Evolutionary conservation across 805 yeast genomes (phyloP).

Genomic region (Cyberlindnera euphorbiae): DNA sequence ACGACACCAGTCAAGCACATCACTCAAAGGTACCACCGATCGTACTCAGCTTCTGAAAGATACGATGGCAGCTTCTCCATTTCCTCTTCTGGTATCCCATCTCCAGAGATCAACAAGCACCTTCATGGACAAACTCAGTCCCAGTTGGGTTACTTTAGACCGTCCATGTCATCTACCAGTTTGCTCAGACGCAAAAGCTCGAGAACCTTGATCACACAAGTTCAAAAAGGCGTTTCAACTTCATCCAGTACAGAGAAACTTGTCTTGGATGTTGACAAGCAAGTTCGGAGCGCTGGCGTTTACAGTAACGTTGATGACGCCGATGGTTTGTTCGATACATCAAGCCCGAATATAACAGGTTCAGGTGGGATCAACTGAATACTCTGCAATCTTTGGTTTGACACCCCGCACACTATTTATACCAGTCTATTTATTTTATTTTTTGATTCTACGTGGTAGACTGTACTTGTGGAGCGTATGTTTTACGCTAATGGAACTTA

Average conservation of each 20-base stretch:
- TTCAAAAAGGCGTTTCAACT: constrained; percentile 2
- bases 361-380: too few species aligned
- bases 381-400: too few species aligned
- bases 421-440: neutral
- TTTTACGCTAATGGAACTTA: too few species aligned
- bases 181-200: neutral
- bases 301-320: constrained; percentile 18
- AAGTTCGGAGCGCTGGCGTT: too few species aligned
- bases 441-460: neutral
- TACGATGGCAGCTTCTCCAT: constrained; percentile 9
- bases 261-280: constrained; percentile 11
- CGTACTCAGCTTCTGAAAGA: constrained; percentile 22
- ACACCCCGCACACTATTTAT: too few species aligned
- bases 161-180: too few species aligned
- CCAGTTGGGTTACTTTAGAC: constrained; percentile 1
- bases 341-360: too few species aligned
- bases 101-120: constrained; percentile 20
- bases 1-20: neutral
- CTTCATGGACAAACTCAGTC: neutral
- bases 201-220: neutral
- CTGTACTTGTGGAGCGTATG: too few species aligned
- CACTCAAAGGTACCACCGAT: constrained; percentile 16
- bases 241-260: constrained; percentile 14
- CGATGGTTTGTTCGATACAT: constrained; percentile 21
- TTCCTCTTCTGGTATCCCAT: constrained; percentile 12